Base-by-base conservation (phyloP, 2,329 filamentous ascomycete genomes). In the Neofusicoccum kwambonambiense region DNA sequence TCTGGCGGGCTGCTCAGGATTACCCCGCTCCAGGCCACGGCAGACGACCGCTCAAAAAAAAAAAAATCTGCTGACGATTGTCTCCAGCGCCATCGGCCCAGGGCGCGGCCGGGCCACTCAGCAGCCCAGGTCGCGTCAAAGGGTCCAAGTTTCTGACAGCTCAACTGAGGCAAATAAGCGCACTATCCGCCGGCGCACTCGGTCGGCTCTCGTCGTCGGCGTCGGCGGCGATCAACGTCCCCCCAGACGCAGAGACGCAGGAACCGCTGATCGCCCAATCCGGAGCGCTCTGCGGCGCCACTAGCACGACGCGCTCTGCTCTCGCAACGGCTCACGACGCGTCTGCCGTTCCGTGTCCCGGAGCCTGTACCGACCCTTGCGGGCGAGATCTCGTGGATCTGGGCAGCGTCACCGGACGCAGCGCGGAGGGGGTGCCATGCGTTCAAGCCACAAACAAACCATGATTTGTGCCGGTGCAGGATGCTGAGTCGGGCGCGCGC, bases 161-260 rank as follows among this genome's bases (percentile, higher is more conserved):
- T 35, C 35, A 42, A n/a, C 9, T n/a, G 31, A 54, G 34, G 17
- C 22, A 42, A 45, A 57, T 45, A 57, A 57, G 54, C 54, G 54
- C 54, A 57, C 39, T 57, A 44, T 57, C 39, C 54, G 51, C 51
- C 17, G 22, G 11, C 6, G 52, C 51, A 9, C 51, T 57, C 52
- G 27, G 27, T 7, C 27, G 27, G 27, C 6, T 31, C 27, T 31
- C 27, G 35, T 19, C 34, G 50, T 34, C 15, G 42, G 12, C 51
- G 52, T 57, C 54, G 42, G 12, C 51, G 52, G 44, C 54, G 54
- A 57, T 57, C 54, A 57, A 44, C 54, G 39, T 45, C 54, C 19
- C 54, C 54, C 54, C 54, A 57, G 54, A 57, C 52, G 54, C 54
- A 57, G 39, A 42, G 51, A 57, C 54, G 54, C 54, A 57, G 54